Conservation (phyloP, 2,329 filamentous ascomycete genomes). For the Botrytis tulipae region DNA sequence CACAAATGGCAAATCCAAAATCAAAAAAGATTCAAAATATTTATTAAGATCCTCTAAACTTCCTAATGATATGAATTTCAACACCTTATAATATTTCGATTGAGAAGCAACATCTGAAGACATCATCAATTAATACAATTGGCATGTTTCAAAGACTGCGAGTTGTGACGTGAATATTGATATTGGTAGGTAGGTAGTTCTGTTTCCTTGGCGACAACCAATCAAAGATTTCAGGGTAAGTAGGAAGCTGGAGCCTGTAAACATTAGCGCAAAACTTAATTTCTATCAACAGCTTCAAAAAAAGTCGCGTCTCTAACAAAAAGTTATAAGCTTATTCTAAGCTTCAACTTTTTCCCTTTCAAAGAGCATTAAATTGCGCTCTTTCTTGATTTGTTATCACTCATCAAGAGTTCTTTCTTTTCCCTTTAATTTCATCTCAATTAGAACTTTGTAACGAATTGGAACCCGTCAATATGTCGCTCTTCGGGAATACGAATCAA, state of each 20-base stretch:
- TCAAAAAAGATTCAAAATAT: not conserved
- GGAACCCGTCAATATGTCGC: constrained; percentile 12
- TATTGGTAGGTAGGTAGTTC: not conserved
- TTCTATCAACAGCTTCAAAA: constrained; percentile 21
- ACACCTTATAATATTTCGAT: not conserved
- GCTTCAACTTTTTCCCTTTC: not conserved
- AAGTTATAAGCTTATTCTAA: constrained; percentile 12
- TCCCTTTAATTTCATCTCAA: not conserved
- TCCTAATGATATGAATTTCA: not conserved
- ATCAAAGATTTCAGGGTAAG: constrained; percentile 6
- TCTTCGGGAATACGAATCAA: constrained; percentile 17
- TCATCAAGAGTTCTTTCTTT: not conserved
- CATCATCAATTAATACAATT: not conserved
- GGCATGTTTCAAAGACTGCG: not conserved
- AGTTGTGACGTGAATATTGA: not conserved
- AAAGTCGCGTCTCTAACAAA: constrained; percentile 19
- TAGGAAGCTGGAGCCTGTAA: constrained; percentile 2
- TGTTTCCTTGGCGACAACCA: not conserved
- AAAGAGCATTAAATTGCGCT: not conserved
- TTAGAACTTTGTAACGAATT: not conserved
- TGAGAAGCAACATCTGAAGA: not conserved
- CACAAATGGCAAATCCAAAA: not conserved
- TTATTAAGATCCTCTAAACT: not conserved
- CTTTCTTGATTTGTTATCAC: not conserved
- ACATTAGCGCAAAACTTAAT: constrained; percentile 17